Base-by-base conservation (phyloP, 257 asterid genomes). In the Nicotiana tabacum region DNA sequence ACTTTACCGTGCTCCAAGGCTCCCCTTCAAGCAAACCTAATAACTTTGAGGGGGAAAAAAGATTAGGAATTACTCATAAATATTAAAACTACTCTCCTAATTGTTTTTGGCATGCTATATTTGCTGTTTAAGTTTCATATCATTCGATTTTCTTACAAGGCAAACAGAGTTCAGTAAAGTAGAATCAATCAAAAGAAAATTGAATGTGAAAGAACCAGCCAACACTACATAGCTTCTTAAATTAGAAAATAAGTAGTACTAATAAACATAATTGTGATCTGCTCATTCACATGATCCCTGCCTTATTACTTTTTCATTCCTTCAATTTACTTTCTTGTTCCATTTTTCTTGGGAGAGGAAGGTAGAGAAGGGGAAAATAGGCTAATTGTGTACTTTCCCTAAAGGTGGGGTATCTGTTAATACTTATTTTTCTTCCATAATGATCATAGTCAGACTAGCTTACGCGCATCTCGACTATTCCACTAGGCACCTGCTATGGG, bases 151-250 rank as follows among this genome's bases (percentile, higher is more conserved):
- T 43, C 51, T 43, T 9, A 9, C 12, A 69, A 70, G 60, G 39
- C 6, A 72, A 46, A 24, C 5, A 13, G 9, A 18, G 60, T 72
- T 74, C 43, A 48, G 16, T 74, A 74, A 24, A 74, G 62, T 48
- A 48, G 62, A 74, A 74, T 74, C 80, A 74, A 74, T 74, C 43
- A 74, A 58, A 72, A 72, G 61, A 46, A 72, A 48, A 48, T 24
- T 72, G 79, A 72, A 72, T 48, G 61, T 46, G 61, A 72, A 72
- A 37, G 21, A 72, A 30, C 16, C 77, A 9, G 78, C 78, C 78
- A 70, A 68, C 11, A 68, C 55, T 12, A 30, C 46, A 33, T 72
- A 11, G 79, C 79, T 72, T 72, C 79, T 46, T 12, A 46, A 72
- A 35, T 21, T 70, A 43, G 58, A 70, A 81, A 65, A 37, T 66